These are phyloP conservation scores for Erodium moschatum DNA, from an alignment of 441 rosid genomes.

Conservation along the genomic window DNA sequence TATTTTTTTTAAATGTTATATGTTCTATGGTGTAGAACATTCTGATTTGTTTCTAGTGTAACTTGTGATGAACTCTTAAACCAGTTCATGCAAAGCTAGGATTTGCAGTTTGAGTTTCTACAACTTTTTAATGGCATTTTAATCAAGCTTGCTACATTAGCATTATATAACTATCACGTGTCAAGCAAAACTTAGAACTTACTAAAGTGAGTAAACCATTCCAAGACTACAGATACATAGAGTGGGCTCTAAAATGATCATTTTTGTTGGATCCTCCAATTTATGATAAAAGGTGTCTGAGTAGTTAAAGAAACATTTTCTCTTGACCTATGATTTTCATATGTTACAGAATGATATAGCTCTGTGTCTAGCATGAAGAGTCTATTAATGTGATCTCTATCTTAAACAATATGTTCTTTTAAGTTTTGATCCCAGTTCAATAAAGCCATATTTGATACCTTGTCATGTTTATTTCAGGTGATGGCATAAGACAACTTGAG, in stretches of 20 bases:
- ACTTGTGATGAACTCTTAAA: background rate
- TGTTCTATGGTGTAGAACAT: background rate
- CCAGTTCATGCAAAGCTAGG: background rate
- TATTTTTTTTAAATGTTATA: background rate
- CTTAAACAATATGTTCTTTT: background rate
- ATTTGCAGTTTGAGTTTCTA: background rate
- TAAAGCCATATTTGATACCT: background rate
- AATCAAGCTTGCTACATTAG: background rate
- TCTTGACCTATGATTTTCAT: background rate
- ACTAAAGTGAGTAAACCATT: no score
- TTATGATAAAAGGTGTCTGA: background rate
- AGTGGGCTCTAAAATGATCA: no score
- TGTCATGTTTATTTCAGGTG: constrained; percentile 38
- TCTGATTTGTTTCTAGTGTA: background rate
- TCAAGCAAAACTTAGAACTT: no score
- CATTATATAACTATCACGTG: no score
- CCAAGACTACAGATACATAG: no score
- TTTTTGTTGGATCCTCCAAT: no score
- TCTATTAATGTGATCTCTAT: background rate
- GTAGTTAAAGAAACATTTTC: background rate
- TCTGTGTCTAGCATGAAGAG: background rate
- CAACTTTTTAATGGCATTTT: background rate
- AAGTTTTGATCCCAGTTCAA: background rate
- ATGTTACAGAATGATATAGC: background rate
- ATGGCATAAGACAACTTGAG: constrained; percentile 73